These are phyloP conservation scores for Rosa multiflora DNA, from an alignment of 306 rosid species.

Conservation along the genomic window DNA sequence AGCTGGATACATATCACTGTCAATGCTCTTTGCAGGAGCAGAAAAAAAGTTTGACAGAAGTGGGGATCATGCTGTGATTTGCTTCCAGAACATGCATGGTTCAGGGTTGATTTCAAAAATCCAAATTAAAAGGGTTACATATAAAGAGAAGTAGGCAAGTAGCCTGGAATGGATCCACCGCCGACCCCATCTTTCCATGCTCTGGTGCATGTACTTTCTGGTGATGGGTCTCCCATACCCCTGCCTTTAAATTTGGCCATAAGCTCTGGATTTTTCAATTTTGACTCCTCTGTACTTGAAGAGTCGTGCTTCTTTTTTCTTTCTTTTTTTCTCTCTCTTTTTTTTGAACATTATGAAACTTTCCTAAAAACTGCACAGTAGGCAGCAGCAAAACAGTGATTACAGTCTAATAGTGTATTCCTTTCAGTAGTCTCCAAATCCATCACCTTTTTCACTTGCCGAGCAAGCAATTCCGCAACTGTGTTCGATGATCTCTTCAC, in stretches of 20 bases:
- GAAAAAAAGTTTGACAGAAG: neutral
- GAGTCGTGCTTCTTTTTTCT: neutral
- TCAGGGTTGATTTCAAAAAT: neutral
- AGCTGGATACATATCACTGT: neutral
- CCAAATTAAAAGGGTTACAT: neutral
- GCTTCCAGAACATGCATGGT: neutral
- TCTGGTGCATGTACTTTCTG: neutral
- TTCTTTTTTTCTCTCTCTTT: neutral
- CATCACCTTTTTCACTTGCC: no score
- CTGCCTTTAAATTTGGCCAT: neutral
- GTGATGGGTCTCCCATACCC: neutral
- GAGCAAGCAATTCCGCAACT: no score
- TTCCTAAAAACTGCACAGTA: neutral
- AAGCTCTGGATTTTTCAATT: neutral
- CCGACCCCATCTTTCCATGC: neutral
- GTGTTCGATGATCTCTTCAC: neutral
- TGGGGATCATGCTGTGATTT: neutral
- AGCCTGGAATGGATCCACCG: neutral
- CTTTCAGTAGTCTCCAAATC: no score
- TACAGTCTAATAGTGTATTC: no score
- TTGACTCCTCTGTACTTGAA: neutral
- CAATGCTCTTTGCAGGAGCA: neutral
- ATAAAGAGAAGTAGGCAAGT: neutral
- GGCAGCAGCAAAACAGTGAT: neutral
- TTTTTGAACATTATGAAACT: neutral